phyloP scores from a whole-genome alignment of 768 basidiomycete species.

The Lactifluus echinatus region DNA sequence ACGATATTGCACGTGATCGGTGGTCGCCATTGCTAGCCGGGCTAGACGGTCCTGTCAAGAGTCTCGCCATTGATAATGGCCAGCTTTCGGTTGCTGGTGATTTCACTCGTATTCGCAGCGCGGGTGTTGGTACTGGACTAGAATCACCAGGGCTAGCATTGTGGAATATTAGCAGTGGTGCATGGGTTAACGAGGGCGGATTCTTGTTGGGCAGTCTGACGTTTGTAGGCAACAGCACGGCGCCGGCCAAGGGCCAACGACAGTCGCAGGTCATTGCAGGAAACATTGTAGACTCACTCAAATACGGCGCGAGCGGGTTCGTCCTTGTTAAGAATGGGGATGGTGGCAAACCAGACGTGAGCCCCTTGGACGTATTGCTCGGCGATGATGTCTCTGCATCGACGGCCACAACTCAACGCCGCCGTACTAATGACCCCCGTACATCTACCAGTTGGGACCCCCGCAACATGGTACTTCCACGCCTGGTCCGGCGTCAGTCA shows the following conservation, averaged over 20 bases:
- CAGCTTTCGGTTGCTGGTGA: slow-evolving; percentile 65
- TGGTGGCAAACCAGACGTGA: slow-evolving; percentile 43
- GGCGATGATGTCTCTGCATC: slow-evolving; percentile 31
- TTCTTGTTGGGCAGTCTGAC: slow-evolving; percentile 64
- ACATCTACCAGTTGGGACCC: slow-evolving; percentile 41
- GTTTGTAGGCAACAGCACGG: slow-evolving; percentile 59
- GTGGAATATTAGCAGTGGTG: slow-evolving; percentile 52
- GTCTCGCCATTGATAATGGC: slow-evolving; percentile 40
- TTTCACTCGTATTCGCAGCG: slow-evolving; percentile 47
- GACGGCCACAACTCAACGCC: slow-evolving; percentile 30
- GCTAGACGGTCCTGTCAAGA: slow-evolving; percentile 65
- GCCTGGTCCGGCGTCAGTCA: slow-evolving; percentile 47
- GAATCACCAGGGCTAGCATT: slow-evolving; percentile 57
- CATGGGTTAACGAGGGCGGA: slow-evolving; percentile 71
- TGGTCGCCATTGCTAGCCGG: slow-evolving; percentile 71
- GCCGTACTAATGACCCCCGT: slow-evolving; percentile 32
- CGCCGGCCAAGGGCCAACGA: slow-evolving; percentile 32
- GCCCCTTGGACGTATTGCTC: slow-evolving; percentile 53
- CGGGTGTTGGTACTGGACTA: slow-evolving; percentile 30
- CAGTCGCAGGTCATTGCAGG: slow-evolving; percentile 61
- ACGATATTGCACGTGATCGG: slow-evolving; percentile 51
- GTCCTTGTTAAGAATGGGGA: slow-evolving; percentile 66
- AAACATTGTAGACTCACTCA: slow-evolving; percentile 43
- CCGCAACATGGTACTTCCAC: slow-evolving; percentile 32
- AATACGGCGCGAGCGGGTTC: slow-evolving; percentile 71